These are phyloP conservation scores for Sclerotiophoma versabilis DNA, from an alignment of 2,329 filamentous ascomycete genomes.

Conservation along the genomic window DNA sequence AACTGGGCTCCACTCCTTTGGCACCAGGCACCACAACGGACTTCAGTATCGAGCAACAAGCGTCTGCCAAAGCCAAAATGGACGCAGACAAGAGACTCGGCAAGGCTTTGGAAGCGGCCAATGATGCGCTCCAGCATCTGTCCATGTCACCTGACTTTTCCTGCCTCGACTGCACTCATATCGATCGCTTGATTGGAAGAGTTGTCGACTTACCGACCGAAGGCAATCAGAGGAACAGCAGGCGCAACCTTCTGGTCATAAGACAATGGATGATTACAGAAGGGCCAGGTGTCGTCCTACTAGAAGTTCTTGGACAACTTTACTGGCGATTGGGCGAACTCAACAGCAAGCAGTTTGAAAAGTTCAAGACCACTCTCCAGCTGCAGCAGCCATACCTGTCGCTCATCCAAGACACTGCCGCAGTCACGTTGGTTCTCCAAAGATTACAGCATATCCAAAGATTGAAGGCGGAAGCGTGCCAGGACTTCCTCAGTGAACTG, in stretches of 20 bases:
- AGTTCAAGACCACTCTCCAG: constrained; percentile 41
- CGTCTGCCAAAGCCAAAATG: constrained; percentile 25
- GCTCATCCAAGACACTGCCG: constrained; percentile 34
- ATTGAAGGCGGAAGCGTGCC: constrained; percentile 43
- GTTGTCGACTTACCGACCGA: constrained; percentile 47
- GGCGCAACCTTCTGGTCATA: constrained; percentile 44
- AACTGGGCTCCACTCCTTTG: no score
- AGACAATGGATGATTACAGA: constrained; percentile 47
- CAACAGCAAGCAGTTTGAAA: constrained; percentile 47
- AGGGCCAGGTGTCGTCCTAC: constrained; percentile 41
- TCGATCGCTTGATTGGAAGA: constrained; percentile 43
- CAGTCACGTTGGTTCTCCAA: constrained; percentile 40
- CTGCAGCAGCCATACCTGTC: constrained; percentile 36
- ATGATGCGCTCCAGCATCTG: constrained; percentile 45
- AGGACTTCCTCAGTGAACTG: constrained; percentile 44
- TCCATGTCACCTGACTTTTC: constrained; percentile 42
- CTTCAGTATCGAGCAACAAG: constrained; percentile 1
- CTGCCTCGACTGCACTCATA: constrained; percentile 43
- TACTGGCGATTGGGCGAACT: constrained; percentile 47
- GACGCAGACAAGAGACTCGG: constrained; percentile 39
- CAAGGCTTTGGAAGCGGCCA: constrained; percentile 43
- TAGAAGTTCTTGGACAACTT: constrained; percentile 45
- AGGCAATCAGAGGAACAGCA: constrained; percentile 44
- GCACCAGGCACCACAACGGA: constrained; percentile 6
- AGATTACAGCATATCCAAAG: constrained; percentile 44